A percentile compares a stretch with the other conserved stretches of the same genome.
phyloP scores from a whole-genome alignment of 257 asterid species.

The Solanum medicagineum region DNA sequence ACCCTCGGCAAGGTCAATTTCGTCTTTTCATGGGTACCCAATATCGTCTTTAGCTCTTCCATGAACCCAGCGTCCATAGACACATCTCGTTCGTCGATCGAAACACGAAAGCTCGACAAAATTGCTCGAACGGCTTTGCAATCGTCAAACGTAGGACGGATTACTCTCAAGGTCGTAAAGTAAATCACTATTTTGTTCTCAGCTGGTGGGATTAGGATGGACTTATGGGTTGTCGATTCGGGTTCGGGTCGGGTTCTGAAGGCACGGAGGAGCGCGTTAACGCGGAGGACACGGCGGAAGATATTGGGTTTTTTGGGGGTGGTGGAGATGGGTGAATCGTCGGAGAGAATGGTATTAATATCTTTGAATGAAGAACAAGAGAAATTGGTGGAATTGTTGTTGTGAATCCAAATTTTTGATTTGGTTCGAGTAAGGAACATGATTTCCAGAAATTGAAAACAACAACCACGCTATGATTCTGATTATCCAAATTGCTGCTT shows the following conservation, averaged over 20 bases:
- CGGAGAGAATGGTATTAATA: constrained; percentile 47
- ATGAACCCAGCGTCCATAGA: constrained; percentile 66
- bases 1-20: constrained; percentile 60
- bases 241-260: constrained; percentile 17
- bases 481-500: not conserved
- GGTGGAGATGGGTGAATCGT: constrained; percentile 6
- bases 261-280: constrained; percentile 42
- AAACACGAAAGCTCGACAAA: constrained; percentile 50
- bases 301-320: constrained; percentile 16
- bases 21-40: constrained; percentile 32
- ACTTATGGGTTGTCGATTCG: not conserved
- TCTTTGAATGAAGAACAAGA: constrained; percentile 81
- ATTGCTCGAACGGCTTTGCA: constrained; percentile 60
- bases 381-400: constrained; percentile 34
- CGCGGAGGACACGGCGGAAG: constrained; percentile 67
- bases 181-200: constrained; percentile 60
- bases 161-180: constrained; percentile 73
- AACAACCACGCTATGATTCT: not conserved
- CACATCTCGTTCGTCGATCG: constrained; percentile 79
- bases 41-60: constrained; percentile 61
- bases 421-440: constrained; percentile 77
- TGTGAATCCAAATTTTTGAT: constrained; percentile 38
- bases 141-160: constrained; percentile 77
- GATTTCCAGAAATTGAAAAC: constrained; percentile 1
- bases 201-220: constrained; percentile 50